Evolutionary conservation across 2,329 filamentous ascomycete species (phyloP).

Genomic region (Sclerotinia spermophila): DNA sequence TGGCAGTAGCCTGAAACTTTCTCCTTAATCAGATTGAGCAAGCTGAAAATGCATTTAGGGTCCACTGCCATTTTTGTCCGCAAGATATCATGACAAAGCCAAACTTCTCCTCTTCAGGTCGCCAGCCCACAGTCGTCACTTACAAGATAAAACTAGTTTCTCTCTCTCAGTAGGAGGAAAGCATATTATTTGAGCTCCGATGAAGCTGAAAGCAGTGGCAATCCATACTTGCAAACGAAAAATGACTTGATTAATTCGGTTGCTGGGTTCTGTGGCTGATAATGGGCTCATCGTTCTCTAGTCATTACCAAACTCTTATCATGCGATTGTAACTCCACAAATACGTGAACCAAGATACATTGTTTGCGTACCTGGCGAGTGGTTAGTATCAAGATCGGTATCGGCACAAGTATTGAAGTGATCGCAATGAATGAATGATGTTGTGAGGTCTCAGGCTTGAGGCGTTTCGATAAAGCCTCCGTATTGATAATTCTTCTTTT

Average conservation of each 20-base stretch:
- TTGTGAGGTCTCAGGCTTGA: not conserved
- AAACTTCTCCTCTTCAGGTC: not conserved
- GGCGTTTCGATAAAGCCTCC: too few species aligned
- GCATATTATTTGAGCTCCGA: not conserved
- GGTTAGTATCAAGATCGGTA: fast-evolving
- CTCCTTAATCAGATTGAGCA: too few species aligned
- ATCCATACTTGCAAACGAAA: not conserved
- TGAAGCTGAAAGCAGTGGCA: not conserved
- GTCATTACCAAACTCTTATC: too few species aligned
- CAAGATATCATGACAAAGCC: not conserved
- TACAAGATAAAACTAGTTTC: not conserved
- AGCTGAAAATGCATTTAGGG: not conserved
- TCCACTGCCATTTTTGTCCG: not conserved
- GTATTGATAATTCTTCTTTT: too few species aligned
- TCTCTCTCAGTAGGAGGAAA: not conserved
- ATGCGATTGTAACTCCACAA: not conserved
- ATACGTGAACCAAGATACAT: not conserved
- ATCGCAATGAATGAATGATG: not conserved
- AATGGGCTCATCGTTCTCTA: too few species aligned
- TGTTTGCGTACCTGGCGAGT: not conserved
- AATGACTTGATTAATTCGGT: too few species aligned
- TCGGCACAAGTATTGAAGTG: not conserved
- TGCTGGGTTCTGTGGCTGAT: too few species aligned
- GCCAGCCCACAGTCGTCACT: not conserved
- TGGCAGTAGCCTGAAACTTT: not conserved